Evolutionary conservation across 2,329 filamentous ascomycete species (phyloP).

Genomic region (Diaporthe amygdali): DNA sequence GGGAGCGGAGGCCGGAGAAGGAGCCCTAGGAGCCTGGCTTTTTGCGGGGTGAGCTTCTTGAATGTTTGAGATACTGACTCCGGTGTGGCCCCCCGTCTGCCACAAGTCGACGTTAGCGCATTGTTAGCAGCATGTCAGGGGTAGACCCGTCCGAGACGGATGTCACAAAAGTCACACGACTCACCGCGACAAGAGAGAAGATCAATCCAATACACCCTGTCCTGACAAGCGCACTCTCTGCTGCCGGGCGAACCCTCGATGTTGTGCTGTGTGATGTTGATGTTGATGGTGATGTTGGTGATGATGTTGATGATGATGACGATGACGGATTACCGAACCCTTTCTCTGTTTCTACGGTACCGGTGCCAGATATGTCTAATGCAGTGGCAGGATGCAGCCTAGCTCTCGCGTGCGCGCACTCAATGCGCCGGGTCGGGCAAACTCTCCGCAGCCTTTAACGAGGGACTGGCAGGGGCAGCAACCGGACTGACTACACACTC

Average conservation of each 20-base stretch:
- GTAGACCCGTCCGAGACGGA: conserved; percentile 11
- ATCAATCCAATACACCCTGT: background rate
- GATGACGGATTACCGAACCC: background rate
- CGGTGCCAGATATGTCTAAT: background rate
- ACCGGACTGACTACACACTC: background rate
- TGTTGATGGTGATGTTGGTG: background rate
- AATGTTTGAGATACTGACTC: conserved; percentile 10
- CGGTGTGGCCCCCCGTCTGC: conserved; percentile 4
- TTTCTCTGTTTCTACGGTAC: background rate
- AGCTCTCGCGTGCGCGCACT: conserved; percentile 3
- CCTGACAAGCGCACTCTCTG: background rate
- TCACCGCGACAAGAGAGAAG: background rate
- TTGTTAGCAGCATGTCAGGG: conserved; percentile 7
- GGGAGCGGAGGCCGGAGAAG: conserved; percentile 9
- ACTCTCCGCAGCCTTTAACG: background rate
- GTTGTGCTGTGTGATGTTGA: no score
- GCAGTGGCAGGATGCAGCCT: background rate
- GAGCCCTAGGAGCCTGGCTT: background rate
- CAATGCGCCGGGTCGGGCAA: conserved; percentile 9
- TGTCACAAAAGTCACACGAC: conserved; percentile 1
- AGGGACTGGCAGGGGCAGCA: background rate
- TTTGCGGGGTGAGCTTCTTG: conserved; percentile 10
- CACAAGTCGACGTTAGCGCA: conserved; percentile 14
- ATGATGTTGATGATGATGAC: background rate
- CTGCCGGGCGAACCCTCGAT: background rate